Conservation (phyloP, 2,329 filamentous ascomycete genomes). For the Colletotrichum zoysiae region DNA sequence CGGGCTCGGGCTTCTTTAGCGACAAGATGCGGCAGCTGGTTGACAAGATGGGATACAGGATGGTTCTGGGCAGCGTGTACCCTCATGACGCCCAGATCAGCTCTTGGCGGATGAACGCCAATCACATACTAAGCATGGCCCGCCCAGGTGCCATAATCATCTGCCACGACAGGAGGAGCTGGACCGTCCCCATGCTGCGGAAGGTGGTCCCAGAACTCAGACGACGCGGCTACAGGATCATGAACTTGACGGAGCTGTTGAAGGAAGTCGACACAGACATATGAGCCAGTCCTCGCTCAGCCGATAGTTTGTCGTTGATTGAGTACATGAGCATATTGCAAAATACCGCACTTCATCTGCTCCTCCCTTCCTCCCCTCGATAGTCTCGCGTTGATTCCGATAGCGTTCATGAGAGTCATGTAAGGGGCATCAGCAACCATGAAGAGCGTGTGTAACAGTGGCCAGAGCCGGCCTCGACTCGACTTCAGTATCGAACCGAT, state of each 20-base stretch:
- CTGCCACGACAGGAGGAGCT: constrained; percentile 86
- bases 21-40: constrained; percentile 74
- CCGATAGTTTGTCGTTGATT: background rate
- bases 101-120: constrained; percentile 77
- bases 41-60: constrained; percentile 71
- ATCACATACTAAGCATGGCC: constrained; percentile 84
- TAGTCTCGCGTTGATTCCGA: background rate
- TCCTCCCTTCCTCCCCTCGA: background rate
- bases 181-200: constrained; percentile 84
- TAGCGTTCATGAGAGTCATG: background rate
- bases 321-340: background rate
- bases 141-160: constrained; percentile 83
- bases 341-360: background rate
- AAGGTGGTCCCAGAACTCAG: constrained; percentile 79
- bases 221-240: constrained; percentile 76
- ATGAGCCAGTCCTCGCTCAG: constrained; percentile 17
- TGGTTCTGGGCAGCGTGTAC: constrained; percentile 88
- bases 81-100: constrained; percentile 91
- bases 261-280: constrained; percentile 48
- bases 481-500: constrained; percentile 8
- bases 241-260: constrained; percentile 78
- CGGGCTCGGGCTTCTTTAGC: constrained; percentile 88
- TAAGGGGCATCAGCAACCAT: background rate
- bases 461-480: constrained; percentile 25
- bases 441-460: background rate